Conservation (phyloP, 2,329 filamentous ascomycete genomes). For the Lachnellula hyalina region DNA sequence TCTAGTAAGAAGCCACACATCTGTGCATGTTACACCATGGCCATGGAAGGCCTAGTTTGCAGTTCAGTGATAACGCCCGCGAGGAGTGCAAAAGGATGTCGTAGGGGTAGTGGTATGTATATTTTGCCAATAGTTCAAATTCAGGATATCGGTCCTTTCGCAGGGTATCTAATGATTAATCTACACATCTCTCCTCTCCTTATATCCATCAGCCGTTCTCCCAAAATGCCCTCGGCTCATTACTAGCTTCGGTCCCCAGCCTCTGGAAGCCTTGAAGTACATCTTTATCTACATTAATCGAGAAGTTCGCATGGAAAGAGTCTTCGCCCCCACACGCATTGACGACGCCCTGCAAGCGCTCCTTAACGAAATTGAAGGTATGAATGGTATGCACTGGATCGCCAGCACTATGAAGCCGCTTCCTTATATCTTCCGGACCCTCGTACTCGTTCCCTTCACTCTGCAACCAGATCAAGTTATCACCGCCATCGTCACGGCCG, state of each 20-base stretch:
- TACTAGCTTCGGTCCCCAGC: constrained; percentile 24
- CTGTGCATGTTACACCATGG: no score
- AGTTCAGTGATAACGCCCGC: no score
- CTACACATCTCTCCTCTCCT: neutral
- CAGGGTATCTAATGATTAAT: neutral
- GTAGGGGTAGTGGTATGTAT: no score
- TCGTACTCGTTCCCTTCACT: constrained; percentile 47
- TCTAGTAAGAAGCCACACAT: no score
- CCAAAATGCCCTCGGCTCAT: constrained; percentile 5
- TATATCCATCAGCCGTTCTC: neutral
- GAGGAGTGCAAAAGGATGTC: no score
- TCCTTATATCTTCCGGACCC: constrained; percentile 49
- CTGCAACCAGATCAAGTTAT: constrained; percentile 46
- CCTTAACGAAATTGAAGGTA: constrained; percentile 58
- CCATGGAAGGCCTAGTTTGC: no score
- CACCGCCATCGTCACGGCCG: constrained; percentile 46
- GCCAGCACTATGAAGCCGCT: constrained; percentile 46
- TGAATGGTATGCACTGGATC: constrained; percentile 67
- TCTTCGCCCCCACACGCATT: constrained; percentile 57
- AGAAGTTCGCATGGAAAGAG: constrained; percentile 62
- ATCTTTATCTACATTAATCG: constrained; percentile 69
- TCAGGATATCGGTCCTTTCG: neutral
- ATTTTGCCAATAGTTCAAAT: no score
- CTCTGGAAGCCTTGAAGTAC: constrained; percentile 59
- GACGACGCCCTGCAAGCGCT: constrained; percentile 55